Base-by-base conservation (phyloP, 1,284 basidiomycete species). In the Pseudozyma pruni region DNA sequence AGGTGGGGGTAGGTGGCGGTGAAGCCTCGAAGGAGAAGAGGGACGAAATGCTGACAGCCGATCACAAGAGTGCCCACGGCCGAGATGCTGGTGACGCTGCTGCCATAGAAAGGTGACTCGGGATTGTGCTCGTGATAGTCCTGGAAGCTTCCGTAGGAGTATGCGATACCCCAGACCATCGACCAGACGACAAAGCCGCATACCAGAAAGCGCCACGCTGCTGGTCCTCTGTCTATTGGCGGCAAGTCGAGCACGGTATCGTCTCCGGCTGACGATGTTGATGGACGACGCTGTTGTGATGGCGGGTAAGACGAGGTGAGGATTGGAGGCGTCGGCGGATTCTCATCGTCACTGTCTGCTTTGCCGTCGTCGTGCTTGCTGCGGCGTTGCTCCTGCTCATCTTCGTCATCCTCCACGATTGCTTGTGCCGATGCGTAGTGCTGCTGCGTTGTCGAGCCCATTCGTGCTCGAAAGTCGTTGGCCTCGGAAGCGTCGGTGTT, bases 121-220 rank as follows among this genome's bases (percentile, higher is more conserved):
- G 53, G 61, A 11, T 76, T 49, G 47, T 69, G 62, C 31, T 62
- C 37, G 61, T 78, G 78, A 49, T 75, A 81, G 35, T 75, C 68
- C 32, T 79, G 76, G 33, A 73, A 80, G 44, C 64, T 55, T 25
- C 79, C 78, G 43, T 73, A 80, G 2, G 73, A 59, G 53, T 75
- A 69, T 25, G 60, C 50, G 29, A 57, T 39, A 9, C 72, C 72
- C 69, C 69, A 72, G 10, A 68, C 63, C 54, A 72, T 64, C 37
- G 66, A 50, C 56, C 60, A 61, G 25, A 67, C 54, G 16, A 51
- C 34, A 29, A 61, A 67, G 3, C 50, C 49, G 16, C 48, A 51
- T 8, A 32, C 25, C 2, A 72, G 14, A 29, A 72, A 72, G 6
- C 47, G 42, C 47, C 52, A 66, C 22, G 62, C 62, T 33, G 59